A percentile compares a stretch with the other conserved stretches of the same genome.
phyloP scores from a whole-genome alignment of 495 filamentous ascomycete species.

The Penicillium maclennaniae region DNA sequence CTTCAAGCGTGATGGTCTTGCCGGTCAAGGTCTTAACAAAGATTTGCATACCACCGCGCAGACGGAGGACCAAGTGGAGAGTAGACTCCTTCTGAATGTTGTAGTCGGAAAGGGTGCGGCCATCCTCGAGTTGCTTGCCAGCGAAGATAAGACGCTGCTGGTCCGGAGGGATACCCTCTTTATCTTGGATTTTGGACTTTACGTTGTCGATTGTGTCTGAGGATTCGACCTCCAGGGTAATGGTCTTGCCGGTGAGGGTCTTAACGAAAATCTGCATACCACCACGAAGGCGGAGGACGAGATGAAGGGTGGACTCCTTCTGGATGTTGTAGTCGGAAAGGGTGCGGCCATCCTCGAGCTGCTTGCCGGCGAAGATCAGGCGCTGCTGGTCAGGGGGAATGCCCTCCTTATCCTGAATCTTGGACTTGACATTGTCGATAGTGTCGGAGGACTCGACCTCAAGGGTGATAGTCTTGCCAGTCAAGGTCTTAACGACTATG shows the following conservation, averaged over 20 bases:
- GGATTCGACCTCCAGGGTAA: conserved; percentile 67
- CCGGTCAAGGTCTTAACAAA: conserved; percentile 93
- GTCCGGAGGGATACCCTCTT: conserved; percentile 93
- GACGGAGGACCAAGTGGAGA: conserved; percentile 92
- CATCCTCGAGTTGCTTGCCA: conserved; percentile 91
- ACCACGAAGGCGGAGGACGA: conserved; percentile 68
- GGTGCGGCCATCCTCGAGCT: conserved; percentile 68
- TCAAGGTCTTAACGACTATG: conserved; percentile 79
- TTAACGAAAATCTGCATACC: conserved; percentile 75
- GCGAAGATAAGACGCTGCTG: conserved; percentile 95
- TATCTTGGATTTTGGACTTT: conserved; percentile 97
- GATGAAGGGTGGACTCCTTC: conserved; percentile 66
- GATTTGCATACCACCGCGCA: conserved; percentile 97
- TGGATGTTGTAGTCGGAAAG: conserved; percentile 73
- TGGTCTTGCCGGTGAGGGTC: conserved; percentile 69
- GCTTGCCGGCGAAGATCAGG: conserved; percentile 69
- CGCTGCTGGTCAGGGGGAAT: conserved; percentile 77
- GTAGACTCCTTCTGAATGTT: conserved; percentile 99
- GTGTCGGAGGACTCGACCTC: conserved; percentile 96
- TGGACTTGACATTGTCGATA: conserved; percentile 90
- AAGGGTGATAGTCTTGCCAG: conserved; percentile 96
- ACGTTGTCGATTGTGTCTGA: conserved; percentile 98
- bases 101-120: conserved; percentile 93
- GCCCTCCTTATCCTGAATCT: conserved; percentile 77
- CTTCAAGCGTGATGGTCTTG: conserved; percentile 89